phyloP scores from a whole-genome alignment of 1,284 basidiomycete species.

The Sporisorium exsertum region DNA sequence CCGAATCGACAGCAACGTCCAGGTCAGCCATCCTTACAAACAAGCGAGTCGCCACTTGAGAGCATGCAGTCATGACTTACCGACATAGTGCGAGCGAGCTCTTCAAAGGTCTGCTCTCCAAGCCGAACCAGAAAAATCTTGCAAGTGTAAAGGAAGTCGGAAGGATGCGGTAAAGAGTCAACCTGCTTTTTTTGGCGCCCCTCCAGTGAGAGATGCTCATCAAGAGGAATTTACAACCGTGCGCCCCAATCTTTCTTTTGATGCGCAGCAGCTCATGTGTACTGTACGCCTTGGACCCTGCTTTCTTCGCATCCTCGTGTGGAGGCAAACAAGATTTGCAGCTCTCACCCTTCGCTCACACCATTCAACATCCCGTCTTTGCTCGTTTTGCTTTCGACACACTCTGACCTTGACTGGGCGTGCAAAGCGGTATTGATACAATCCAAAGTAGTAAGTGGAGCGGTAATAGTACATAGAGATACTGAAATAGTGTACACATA shows the following conservation, averaged over 20 bases:
- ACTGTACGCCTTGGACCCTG: not conserved
- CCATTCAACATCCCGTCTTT: not conserved
- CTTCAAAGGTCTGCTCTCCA: not conserved
- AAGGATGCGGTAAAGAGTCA: not conserved
- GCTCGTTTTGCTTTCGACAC: not conserved
- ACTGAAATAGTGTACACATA: not conserved
- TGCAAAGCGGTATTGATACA: not conserved
- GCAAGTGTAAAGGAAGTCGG: not conserved
- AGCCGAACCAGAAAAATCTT: not conserved
- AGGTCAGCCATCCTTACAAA: not conserved
- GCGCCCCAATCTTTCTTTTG: not conserved
- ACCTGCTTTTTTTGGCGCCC: not conserved
- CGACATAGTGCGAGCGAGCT: constrained; percentile 1
- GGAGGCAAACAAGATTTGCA: not conserved
- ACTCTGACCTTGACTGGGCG: too few relatives aligned
- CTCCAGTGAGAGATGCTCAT: not conserved
- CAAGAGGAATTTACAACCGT: not conserved
- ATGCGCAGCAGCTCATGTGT: too few relatives aligned
- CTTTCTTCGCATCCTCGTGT: not conserved
- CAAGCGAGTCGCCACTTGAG: not conserved
- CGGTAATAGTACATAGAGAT: not conserved
- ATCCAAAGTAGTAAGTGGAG: not conserved
- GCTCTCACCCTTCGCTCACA: not conserved
- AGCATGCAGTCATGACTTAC: not conserved
- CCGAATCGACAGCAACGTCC: too few relatives aligned